Conservation (phyloP, 148 eudicot genomes). For the Amaranthus hypochondriacus region DNA sequence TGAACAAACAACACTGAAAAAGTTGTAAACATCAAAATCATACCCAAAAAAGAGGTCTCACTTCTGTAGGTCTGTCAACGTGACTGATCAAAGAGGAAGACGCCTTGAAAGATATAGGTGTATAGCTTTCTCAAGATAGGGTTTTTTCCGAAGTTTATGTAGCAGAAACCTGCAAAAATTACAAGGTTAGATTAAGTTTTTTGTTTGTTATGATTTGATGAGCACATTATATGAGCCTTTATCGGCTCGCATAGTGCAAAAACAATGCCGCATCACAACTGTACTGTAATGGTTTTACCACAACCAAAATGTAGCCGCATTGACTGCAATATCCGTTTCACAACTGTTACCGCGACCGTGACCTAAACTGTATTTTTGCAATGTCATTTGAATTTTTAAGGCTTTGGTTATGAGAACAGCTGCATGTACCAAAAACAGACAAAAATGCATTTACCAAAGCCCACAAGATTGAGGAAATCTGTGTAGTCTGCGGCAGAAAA, state of each 20-base stretch:
- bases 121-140: background rate
- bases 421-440: background rate
- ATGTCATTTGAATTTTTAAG: background rate
- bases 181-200: too few species aligned
- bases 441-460: constrained; percentile 9
- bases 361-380: background rate
- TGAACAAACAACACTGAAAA: background rate
- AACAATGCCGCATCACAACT: too few species aligned
- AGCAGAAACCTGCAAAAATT: background rate
- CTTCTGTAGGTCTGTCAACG: background rate
- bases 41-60: background rate
- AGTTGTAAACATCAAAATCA: background rate
- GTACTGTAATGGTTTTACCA: too few species aligned
- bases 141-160: background rate
- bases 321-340: background rate
- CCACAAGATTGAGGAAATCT: constrained; percentile 13
- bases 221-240: background rate
- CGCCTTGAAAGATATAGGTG: background rate
- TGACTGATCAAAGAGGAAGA: background rate
- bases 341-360: background rate
- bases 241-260: too few species aligned
- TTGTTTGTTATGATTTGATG: background rate
- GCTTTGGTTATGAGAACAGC: background rate
- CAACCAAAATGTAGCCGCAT: too few species aligned
- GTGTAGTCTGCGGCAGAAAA: background rate